These are phyloP conservation scores for Termitomyces sp. DNA, from an alignment of 768 basidiomycete genomes.

Conservation along the genomic window DNA sequence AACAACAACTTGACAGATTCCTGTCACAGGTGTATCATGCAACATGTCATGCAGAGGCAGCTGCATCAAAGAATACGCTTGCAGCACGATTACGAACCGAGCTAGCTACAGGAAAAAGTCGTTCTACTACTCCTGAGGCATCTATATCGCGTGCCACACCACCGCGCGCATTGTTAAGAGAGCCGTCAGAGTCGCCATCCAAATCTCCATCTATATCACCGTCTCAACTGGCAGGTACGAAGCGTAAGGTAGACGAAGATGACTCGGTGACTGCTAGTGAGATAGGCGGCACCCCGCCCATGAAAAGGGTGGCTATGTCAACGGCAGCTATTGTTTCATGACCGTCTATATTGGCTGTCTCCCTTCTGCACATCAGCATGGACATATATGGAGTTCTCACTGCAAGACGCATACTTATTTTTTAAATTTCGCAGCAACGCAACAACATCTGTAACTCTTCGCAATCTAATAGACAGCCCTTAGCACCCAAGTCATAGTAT, in stretches of 20 bases:
- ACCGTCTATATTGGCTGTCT: not conserved
- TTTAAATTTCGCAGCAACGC: slow-evolving; percentile 10
- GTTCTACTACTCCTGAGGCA: slow-evolving; percentile 73
- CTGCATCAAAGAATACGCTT: slow-evolving; percentile 56
- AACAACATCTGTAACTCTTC: slow-evolving; percentile 20
- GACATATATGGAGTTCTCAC: slow-evolving; percentile 11
- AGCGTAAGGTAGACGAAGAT: slow-evolving; percentile 71
- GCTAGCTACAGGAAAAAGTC: slow-evolving; percentile 56
- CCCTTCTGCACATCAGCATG: slow-evolving; percentile 1
- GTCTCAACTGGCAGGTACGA: slow-evolving; percentile 51
- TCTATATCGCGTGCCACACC: slow-evolving; percentile 32
- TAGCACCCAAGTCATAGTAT: slow-evolving; percentile 7
- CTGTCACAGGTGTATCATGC: slow-evolving; percentile 80
- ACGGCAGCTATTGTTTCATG: slow-evolving; percentile 15
- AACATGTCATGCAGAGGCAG: slow-evolving; percentile 86
- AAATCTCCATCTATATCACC: slow-evolving; percentile 43
- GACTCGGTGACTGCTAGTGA: slow-evolving; percentile 34
- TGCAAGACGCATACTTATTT: slow-evolving; percentile 12
- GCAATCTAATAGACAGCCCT: slow-evolving; percentile 17
- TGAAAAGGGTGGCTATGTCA: slow-evolving; percentile 61
- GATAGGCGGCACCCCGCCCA: slow-evolving; percentile 51
- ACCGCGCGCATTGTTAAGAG: slow-evolving; percentile 28
- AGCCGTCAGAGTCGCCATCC: slow-evolving; percentile 21
- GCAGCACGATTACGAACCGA: slow-evolving; percentile 67
- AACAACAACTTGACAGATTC: not conserved